These are phyloP conservation scores for Oxyria digyna DNA, from an alignment of 148 eudicot species.

Conservation along the genomic window DNA sequence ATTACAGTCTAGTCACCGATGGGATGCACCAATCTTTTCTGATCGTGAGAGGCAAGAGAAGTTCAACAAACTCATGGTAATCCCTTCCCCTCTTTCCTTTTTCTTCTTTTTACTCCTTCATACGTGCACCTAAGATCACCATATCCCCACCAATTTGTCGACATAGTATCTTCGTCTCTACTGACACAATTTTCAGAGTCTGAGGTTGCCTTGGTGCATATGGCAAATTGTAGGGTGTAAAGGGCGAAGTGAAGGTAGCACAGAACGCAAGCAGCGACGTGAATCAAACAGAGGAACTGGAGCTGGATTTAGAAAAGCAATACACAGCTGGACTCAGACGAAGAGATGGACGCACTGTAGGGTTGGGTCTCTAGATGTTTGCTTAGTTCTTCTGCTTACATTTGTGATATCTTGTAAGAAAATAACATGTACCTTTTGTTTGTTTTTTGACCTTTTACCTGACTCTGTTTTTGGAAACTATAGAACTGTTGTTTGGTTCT, in stretches of 20 bases:
- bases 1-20: conserved; percentile 60
- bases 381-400: not conserved
- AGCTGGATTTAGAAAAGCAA: conserved; percentile 87
- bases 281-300: conserved; percentile 45
- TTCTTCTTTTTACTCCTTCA: not conserved
- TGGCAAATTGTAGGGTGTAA: conserved; percentile 99
- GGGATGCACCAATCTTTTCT: conserved; percentile 64
- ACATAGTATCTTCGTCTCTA: conserved; percentile 15
- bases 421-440: not conserved
- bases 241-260: conserved; percentile 54
- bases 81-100: conserved; percentile 12
- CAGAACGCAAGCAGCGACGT: conserved; percentile 24
- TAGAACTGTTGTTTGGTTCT: not conserved
- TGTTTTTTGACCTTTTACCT: not conserved
- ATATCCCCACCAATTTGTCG: not conserved
- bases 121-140: not conserved
- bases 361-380: conserved; percentile 52
- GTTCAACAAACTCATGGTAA: conserved; percentile 99
- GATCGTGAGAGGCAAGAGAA: conserved; percentile 95
- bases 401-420: not conserved
- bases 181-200: conserved; percentile 98
- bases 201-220: conserved; percentile 96
- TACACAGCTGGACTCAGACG: conserved; percentile 93
- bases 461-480: not conserved
- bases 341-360: conserved; percentile 94